phyloP scores from a whole-genome alignment of 495 filamentous ascomycete species.

The Margaritispora aquatica region DNA sequence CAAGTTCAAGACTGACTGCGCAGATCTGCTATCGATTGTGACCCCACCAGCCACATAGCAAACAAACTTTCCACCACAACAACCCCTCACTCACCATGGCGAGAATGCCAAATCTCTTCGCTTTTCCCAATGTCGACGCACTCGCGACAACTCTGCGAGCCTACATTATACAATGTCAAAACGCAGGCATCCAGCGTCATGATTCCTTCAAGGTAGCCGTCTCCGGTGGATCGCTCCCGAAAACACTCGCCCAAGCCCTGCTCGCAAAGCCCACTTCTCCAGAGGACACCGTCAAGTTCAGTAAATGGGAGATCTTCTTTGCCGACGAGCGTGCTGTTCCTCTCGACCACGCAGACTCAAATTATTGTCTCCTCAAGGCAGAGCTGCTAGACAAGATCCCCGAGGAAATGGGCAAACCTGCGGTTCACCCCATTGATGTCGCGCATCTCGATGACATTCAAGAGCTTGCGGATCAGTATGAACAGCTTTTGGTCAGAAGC shows the following conservation, averaged over 20 bases:
- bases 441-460: conserved; percentile 72
- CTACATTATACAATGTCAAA: conserved; percentile 77
- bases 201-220: conserved; percentile 82
- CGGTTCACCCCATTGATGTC: conserved; percentile 70
- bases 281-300: conserved; percentile 65
- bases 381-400: conserved; percentile 88
- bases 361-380: conserved; percentile 80
- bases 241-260: conserved; percentile 73
- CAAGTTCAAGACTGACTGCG: background rate
- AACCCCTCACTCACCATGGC: conserved; percentile 55
- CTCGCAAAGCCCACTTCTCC: conserved; percentile 52
- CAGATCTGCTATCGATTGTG: background rate
- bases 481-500: conserved; percentile 74
- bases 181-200: conserved; percentile 71
- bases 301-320: conserved; percentile 96
- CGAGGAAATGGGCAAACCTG: conserved; percentile 52
- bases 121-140: conserved; percentile 59
- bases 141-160: conserved; percentile 69
- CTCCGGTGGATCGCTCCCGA: conserved; percentile 89
- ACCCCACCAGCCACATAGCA: background rate
- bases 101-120: conserved; percentile 78
- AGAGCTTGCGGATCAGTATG: conserved; percentile 90
- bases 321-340: conserved; percentile 95
- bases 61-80: background rate
- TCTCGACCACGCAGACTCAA: conserved; percentile 86